Percentiles rank a stretch among this genome's conserved stretches.
These are phyloP conservation scores for Nymphaea colorata DNA, from an alignment of 164 flowering plant genomes.

Conservation along the genomic window DNA sequence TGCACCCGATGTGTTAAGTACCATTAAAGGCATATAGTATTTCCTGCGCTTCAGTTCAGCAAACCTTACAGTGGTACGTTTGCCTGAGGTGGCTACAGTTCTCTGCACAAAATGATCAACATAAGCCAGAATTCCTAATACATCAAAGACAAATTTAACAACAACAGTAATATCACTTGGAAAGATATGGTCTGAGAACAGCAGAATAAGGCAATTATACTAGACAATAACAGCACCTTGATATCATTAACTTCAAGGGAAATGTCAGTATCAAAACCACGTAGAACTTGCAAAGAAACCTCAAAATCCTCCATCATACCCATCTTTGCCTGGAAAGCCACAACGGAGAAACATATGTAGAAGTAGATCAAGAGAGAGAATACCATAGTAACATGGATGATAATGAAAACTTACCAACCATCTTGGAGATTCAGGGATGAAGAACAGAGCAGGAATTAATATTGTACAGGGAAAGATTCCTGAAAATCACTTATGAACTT, in stretches of 20 bases:
- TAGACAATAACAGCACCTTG: constrained; percentile 36
- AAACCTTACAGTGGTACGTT: constrained; percentile 47
- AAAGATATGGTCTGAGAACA: background rate
- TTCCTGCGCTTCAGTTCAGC: constrained; percentile 60
- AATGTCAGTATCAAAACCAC: constrained; percentile 90
- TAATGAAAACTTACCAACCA: constrained; percentile 62
- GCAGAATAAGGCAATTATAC: no score
- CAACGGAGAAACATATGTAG: background rate
- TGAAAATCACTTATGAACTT: constrained; percentile 10
- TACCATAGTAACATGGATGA: constrained; percentile 1
- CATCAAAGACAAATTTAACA: background rate
- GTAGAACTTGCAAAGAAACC: constrained; percentile 89
- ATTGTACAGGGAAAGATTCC: constrained; percentile 81
- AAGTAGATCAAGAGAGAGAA: background rate
- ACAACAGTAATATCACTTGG: background rate
- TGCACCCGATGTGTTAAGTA: constrained; percentile 8
- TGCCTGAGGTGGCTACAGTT: constrained; percentile 50
- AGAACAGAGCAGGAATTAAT: constrained; percentile 86
- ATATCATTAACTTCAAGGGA: constrained; percentile 86
- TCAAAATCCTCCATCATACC: constrained; percentile 97
- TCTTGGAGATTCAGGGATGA: constrained; percentile 95
- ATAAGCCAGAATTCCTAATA: constrained; percentile 1
- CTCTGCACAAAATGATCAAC: constrained; percentile 33
- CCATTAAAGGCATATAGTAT: constrained; percentile 88
- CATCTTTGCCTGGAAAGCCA: constrained; percentile 74